Conservation (phyloP, 2,329 filamentous ascomycete genomes). For the Mycosphaerella arachidis region DNA sequence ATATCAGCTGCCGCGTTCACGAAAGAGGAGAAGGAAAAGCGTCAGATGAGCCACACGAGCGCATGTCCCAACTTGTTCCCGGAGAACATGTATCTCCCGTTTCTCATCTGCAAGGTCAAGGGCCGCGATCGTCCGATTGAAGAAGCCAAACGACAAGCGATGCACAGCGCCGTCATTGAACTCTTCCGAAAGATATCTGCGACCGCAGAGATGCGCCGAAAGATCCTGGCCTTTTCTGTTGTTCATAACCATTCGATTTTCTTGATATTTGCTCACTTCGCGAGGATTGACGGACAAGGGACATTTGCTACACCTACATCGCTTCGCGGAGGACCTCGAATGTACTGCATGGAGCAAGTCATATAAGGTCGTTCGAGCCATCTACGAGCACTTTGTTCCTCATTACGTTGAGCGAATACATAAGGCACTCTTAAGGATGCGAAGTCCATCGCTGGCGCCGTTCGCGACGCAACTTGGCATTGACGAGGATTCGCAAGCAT, state of each 20-base stretch:
- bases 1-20: conserved; percentile 7
- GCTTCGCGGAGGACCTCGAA: conserved; percentile 1
- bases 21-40: conserved; percentile 10
- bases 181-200: conserved; percentile 11
- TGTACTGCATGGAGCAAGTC: conserved; percentile 2
- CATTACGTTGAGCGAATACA: background rate
- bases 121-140: conserved; percentile 10
- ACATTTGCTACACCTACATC: background rate
- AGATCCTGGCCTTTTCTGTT: conserved; percentile 15
- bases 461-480: background rate
- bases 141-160: conserved; percentile 16
- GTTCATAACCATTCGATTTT: conserved; percentile 4
- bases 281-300: background rate
- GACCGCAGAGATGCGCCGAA: conserved; percentile 3
- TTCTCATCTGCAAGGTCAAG: conserved; percentile 18
- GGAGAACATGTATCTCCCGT: conserved; percentile 15
- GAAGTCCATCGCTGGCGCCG: background rate
- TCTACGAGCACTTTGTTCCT: conserved; percentile 6
- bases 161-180: conserved; percentile 15
- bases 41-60: conserved; percentile 6
- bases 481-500: background rate
- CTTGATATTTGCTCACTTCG: conserved; percentile 3
- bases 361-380: conserved; percentile 4
- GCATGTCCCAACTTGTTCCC: conserved; percentile 8
- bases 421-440: background rate